phyloP scores from a whole-genome alignment of 352 stramenopile species.

The Phytophthora idaei region DNA sequence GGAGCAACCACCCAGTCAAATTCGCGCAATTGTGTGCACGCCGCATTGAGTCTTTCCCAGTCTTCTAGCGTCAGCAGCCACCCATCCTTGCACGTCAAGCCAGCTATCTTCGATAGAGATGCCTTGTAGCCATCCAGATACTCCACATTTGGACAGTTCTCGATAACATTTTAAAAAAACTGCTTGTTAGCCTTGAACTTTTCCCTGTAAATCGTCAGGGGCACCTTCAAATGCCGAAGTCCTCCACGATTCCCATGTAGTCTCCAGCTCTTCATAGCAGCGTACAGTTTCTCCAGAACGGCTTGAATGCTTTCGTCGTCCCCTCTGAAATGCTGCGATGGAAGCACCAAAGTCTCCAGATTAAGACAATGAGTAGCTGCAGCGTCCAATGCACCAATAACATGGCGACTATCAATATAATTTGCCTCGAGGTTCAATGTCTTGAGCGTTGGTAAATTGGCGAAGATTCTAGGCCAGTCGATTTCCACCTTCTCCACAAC shows the following conservation, averaged over 20 bases:
- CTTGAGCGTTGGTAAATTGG: slow-evolving; percentile 17
- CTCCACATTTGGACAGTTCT: slow-evolving; percentile 32
- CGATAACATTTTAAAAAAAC: slow-evolving; percentile 37
- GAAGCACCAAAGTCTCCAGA: slow-evolving; percentile 29
- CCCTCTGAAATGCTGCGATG: background rate
- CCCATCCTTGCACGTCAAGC: slow-evolving; percentile 22
- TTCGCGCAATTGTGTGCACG: slow-evolving; percentile 31
- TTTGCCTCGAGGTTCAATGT: slow-evolving; percentile 25
- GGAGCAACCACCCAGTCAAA: slow-evolving; percentile 44
- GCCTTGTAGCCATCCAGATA: slow-evolving; percentile 38
- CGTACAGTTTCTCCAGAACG: slow-evolving; percentile 27
- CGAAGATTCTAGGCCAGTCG: slow-evolving; percentile 22
- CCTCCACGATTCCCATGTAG: slow-evolving; percentile 20
- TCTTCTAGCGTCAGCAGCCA: slow-evolving; percentile 26
- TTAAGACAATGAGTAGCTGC: slow-evolving; percentile 22
- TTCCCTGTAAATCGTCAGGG: slow-evolving; percentile 9
- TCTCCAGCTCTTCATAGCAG: slow-evolving; percentile 28
- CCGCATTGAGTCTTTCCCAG: slow-evolving; percentile 36
- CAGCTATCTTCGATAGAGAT: slow-evolving; percentile 21
- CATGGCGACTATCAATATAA: slow-evolving; percentile 23
- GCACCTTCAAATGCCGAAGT: slow-evolving; percentile 30
- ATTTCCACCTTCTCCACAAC: slow-evolving; percentile 23
- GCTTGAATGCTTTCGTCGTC: slow-evolving; percentile 3
- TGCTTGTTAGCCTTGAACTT: slow-evolving; percentile 13
- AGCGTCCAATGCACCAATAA: slow-evolving; percentile 18